Percentiles rank a stretch among this genome's conserved stretches.
These are phyloP conservation scores for Candolleomyces efflorescens DNA, from an alignment of 768 basidiomycete genomes.

Conservation along the genomic window DNA sequence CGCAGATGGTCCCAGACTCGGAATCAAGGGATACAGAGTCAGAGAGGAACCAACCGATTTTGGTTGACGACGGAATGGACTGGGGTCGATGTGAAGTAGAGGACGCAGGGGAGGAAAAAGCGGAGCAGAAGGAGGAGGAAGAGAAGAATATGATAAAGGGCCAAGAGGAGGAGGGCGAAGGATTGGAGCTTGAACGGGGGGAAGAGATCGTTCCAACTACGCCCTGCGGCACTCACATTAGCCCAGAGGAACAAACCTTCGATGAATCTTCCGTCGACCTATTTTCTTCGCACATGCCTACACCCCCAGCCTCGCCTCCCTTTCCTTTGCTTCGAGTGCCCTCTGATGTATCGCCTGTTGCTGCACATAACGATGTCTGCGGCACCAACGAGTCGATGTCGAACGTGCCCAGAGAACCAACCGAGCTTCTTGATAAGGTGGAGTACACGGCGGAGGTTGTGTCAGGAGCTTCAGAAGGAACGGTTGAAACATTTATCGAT, in stretches of 20 bases:
- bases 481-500: not conserved
- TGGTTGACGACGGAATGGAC: too few species aligned
- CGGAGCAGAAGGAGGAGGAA: not conserved
- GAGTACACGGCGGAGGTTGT: not conserved
- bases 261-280: not conserved
- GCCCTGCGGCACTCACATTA: not conserved
- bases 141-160: not conserved
- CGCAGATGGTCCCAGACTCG: too few species aligned
- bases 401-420: not conserved
- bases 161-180: not conserved
- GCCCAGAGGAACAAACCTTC: not conserved
- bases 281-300: constrained; percentile 2
- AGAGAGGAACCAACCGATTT: too few species aligned
- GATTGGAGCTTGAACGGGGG: not conserved
- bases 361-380: not conserved
- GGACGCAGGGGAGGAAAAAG: not conserved
- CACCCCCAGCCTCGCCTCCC: constrained; percentile 5
- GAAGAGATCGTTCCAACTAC: not conserved
- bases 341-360: not conserved
- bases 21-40: too few species aligned
- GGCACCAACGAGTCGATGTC: not conserved
- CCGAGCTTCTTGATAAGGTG: not conserved
- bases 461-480: not conserved
- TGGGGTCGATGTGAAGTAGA: too few species aligned
- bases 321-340: not conserved